Base-by-base conservation (phyloP, 306 rosid genomes). In the Pachyrhizus erosus region DNA sequence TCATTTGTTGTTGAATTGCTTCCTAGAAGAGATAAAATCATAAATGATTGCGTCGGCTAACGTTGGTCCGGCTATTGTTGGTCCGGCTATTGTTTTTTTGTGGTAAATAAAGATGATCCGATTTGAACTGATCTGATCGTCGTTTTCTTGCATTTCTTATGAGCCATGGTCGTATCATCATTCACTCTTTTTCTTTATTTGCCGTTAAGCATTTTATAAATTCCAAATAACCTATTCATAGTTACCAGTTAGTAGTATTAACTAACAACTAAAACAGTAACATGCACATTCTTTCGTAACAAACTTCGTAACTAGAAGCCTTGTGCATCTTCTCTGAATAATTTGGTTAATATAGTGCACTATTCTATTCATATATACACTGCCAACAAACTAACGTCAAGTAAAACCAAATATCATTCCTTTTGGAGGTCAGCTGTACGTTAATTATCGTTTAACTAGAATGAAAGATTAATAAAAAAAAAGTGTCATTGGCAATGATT, bases 11-110 rank as follows among this genome's bases (percentile, higher is more conserved):
- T 46, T 76, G 37, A 69, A 11, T 58, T 33, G 57, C 48, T 46
- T 70, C 82, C 43, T 70, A 21, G 54, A 17, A 77, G 48, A 60
- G 17, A 70, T 83, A 83, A 48, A 61, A 60, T 70, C 54, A 57
- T 42, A 80, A n/a, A 70, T 70, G 23, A 49, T 76, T 45, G 31
- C 18, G 17, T 48, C 29, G 31, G 26, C 74, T n/a, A 45, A 21
- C 2, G n/a, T 58, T 57, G 72, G 13, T 49, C 66, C 52, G 60
- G 4, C 9, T 26, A 11, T 51, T 29, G 1, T 62, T 54, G 72
- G 13, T 49, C 66, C 52, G 60, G 4, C 9, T 26, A 11, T 51
- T 29, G 1, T 62, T 54, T 51, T 67, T 67, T 31, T 34, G 37
- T 23, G 21, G 24, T 26, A n/a, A 70, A 54, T 20, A 14, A 57